phyloP scores from a whole-genome alignment of 805 yeast species.

The Cyberlindnera saturnus region DNA sequence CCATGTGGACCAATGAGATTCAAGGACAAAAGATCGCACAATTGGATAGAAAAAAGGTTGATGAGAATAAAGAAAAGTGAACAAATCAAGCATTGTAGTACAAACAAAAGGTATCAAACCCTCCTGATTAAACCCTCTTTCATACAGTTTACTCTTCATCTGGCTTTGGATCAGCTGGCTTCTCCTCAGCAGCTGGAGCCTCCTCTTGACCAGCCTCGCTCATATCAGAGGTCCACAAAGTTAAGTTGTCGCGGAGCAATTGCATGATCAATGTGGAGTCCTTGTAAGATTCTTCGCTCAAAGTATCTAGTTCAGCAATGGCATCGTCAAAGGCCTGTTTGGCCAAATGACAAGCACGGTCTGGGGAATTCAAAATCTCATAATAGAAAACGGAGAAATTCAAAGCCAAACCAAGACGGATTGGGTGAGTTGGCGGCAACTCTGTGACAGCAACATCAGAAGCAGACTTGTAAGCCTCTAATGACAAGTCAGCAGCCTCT shows the following conservation, averaged over 20 bases:
- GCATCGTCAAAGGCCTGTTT: constrained; percentile 99
- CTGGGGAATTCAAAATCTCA: constrained; percentile 97
- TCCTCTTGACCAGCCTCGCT: constrained; percentile 72
- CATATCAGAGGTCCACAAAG: constrained; percentile 96
- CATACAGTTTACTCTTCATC: constrained; percentile 25
- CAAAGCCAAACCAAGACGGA: constrained; percentile 94
- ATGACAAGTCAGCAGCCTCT: constrained; percentile 85
- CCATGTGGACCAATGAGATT: neutral
- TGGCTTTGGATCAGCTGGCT: constrained; percentile 23
- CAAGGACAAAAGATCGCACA: no score
- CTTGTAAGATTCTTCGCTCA: constrained; percentile 96
- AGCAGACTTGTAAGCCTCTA: constrained; percentile 92
- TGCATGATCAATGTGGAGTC: constrained; percentile 99
- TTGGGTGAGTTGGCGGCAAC: constrained; percentile 97
- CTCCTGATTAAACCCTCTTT: neutral
- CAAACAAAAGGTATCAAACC: neutral
- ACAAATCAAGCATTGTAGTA: neutral
- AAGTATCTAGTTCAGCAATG: constrained; percentile 95
- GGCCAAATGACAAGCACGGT: constrained; percentile 97
- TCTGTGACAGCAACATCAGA: constrained; percentile 96
- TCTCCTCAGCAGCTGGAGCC: constrained; percentile 32
- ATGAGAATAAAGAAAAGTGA: neutral
- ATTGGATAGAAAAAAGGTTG: neutral
- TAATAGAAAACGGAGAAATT: constrained; percentile 97
- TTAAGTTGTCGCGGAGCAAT: constrained; percentile 95